Base-by-base conservation (phyloP, 768 basidiomycete genomes). In the Russula virescens region DNA sequence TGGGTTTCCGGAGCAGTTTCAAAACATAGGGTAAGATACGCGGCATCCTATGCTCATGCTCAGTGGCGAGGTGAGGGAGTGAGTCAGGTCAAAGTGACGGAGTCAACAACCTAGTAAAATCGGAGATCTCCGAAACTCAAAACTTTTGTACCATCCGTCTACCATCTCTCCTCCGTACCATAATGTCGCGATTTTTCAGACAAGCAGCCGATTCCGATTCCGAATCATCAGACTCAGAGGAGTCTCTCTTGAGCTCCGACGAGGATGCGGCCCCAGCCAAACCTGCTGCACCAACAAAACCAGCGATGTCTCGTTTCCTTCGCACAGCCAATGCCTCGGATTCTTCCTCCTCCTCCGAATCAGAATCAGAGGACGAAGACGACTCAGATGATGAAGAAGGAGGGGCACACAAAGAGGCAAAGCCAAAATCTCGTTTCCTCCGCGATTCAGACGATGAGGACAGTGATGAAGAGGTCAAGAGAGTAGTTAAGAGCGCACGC, bases 181-280 rank as follows among this genome's bases (percentile, higher is more conserved):
- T 65, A 58, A 93, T 94, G 90, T 93, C 91, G 64, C 85, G 91
- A 71, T 94, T 94, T 78, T 93, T 94, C 79, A 86, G 88, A 78
- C 83, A 85, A 78, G 89, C 83, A 63, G 87, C 83, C 73, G 89
- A 92, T 73, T 89, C 88, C 55, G 91, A 92, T 58, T 88, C 85
- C 47, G 88, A 90, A 72, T 87, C 86, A 49, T 89, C 91, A 56
- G 88, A 86, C 53, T 75, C 76, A 43, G 78, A 78, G 73, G 88
- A 91, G 77, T 83, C 87, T 73, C 76, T 81, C 59, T 84, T 91
- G 74, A 83, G 82, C 70, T 86, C 85, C 68, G 86, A 82, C 55
- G 90, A 85, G 58, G 89, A 91, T 62, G 84, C 78, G 10, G 73
- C 81, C 49, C 63, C 67, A 11, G 71, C 80, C 55, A 83, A 80